phyloP scores from a whole-genome alignment of 2,329 filamentous ascomycete genomes.

The Cryphonectria japonica region DNA sequence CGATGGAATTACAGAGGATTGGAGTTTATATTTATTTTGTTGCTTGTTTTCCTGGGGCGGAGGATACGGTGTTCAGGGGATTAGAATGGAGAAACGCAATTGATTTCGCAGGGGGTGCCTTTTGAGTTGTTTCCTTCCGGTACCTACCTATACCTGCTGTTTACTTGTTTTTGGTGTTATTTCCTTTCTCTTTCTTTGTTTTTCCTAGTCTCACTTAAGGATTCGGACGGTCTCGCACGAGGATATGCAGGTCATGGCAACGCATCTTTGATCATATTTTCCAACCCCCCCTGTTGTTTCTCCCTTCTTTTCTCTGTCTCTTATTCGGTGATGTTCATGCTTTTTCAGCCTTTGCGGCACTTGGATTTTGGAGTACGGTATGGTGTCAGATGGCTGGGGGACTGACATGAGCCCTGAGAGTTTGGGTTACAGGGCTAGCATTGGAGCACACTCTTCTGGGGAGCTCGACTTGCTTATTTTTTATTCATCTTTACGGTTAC shows the following conservation, averaged over 20 bases:
- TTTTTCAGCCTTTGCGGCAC: not conserved
- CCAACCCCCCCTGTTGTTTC: not conserved
- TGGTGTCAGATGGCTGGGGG: not conserved
- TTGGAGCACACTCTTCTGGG: not conserved
- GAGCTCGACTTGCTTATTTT: too few species aligned
- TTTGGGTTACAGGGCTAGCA: not conserved
- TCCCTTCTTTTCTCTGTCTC: not conserved
- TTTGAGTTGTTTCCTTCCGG: not conserved
- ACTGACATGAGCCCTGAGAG: not conserved
- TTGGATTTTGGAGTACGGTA: not conserved
- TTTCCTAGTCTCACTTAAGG: not conserved
- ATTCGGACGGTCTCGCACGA: not conserved
- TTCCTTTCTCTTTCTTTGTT: not conserved
- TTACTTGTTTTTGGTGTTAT: too few species aligned
- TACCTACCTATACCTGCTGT: not conserved
- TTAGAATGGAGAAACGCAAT: not conserved
- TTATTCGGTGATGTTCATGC: not conserved
- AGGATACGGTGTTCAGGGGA: not conserved
- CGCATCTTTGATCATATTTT: not conserved
- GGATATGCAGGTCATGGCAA: not conserved
- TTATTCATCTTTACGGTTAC: not conserved
- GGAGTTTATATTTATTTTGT: not conserved
- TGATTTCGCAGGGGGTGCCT: not conserved
- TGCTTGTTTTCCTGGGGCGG: not conserved
- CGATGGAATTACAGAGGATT: not conserved